Conservation (phyloP, 2,329 filamentous ascomycete genomes). For the Sclerotinia subarctica region DNA sequence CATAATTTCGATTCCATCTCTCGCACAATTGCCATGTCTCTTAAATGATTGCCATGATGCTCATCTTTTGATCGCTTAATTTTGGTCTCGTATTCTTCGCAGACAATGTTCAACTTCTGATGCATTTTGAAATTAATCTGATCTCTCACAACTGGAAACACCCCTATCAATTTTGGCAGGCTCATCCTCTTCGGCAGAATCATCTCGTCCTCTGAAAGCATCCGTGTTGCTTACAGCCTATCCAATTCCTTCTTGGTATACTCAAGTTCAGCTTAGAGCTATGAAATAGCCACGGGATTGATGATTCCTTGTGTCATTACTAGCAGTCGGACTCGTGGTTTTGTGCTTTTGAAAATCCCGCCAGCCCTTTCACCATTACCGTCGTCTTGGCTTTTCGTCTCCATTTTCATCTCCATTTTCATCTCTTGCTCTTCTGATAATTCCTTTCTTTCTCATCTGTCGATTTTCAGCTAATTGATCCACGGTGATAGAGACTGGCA, state of each 20-base stretch:
- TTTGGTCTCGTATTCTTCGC: background rate
- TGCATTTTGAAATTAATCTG: background rate
- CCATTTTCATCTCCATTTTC: background rate
- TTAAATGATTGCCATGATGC: background rate
- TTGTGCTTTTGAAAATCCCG: background rate
- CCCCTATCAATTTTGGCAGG: background rate
- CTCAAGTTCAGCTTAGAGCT: conserved; percentile 15
- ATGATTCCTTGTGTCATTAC: background rate
- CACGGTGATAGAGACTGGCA: conserved; percentile 70
- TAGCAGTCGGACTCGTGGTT: conserved; percentile 9
- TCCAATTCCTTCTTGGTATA: background rate
- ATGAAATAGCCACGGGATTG: conserved; percentile 2
- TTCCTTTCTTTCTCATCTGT: background rate
- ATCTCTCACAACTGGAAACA: background rate
- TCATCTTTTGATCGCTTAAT: background rate
- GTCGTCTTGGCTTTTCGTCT: background rate
- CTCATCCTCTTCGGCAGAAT: background rate
- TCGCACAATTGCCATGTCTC: background rate
- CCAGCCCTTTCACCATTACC: too few relatives aligned
- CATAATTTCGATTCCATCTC: background rate
- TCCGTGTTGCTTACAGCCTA: background rate
- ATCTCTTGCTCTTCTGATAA: background rate
- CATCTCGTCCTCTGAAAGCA: background rate
- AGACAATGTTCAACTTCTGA: background rate
- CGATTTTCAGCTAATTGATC: conserved; percentile 2